These are phyloP conservation scores for Verticillium zaregamsianum DNA, from an alignment of 2,329 filamentous ascomycete genomes.

Conservation along the genomic window DNA sequence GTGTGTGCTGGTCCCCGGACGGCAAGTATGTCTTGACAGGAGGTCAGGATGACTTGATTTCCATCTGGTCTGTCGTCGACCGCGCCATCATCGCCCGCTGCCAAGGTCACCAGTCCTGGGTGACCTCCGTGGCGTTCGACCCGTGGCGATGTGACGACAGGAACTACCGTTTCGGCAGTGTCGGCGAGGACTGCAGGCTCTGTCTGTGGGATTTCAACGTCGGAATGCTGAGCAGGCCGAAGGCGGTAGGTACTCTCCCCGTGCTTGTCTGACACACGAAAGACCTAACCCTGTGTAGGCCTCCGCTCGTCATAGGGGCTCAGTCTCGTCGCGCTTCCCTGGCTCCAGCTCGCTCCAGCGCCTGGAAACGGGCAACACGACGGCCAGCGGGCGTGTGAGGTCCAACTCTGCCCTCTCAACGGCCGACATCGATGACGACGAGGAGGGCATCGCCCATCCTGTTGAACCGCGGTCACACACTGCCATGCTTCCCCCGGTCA, in stretches of 20 bases:
- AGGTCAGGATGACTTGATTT: slow-evolving; percentile 92
- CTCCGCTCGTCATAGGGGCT: slow-evolving; percentile 52
- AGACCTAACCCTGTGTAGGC: slow-evolving; percentile 29
- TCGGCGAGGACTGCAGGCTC: slow-evolving; percentile 87
- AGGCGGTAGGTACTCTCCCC: slow-evolving; percentile 56
- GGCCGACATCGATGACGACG: slow-evolving; percentile 41
- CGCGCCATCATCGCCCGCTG: slow-evolving; percentile 83
- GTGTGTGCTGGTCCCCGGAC: slow-evolving; percentile 96
- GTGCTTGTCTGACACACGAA: too few relatives aligned
- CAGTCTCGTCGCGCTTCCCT: slow-evolving; percentile 45
- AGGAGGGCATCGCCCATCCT: slow-evolving; percentile 64
- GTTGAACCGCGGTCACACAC: slow-evolving; percentile 83
- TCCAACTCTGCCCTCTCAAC: slow-evolving; percentile 66
- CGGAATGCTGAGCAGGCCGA: slow-evolving; percentile 90
- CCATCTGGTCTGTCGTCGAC: slow-evolving; percentile 89
- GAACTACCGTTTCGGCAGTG: slow-evolving; percentile 93
- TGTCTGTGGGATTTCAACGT: slow-evolving; percentile 97
- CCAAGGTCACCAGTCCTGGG: slow-evolving; percentile 94
- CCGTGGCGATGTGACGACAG: slow-evolving; percentile 95
- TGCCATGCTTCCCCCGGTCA: slow-evolving; percentile 83
- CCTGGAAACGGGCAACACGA: slow-evolving; percentile 59
- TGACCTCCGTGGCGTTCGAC: slow-evolving; percentile 89
- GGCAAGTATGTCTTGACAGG: slow-evolving; percentile 94
- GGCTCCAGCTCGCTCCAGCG: slow-evolving; percentile 41
- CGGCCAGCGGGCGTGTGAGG: slow-evolving; percentile 52